Evolutionary conservation across 306 rosid genomes (phyloP), one percentile per base, ranked within the genome.

Genomic region (Sphenostylis stenocarpa): DNA sequence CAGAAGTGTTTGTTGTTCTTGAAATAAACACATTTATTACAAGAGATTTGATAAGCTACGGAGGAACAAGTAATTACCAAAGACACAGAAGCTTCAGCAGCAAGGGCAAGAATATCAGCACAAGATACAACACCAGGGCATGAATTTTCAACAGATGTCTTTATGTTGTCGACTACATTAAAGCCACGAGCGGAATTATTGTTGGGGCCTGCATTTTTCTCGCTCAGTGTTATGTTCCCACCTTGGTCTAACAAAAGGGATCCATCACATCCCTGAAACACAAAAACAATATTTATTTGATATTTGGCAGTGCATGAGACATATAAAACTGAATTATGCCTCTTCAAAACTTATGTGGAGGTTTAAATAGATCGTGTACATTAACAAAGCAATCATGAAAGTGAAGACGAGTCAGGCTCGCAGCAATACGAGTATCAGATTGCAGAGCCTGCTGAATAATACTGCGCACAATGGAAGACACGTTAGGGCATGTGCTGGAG

Each of bases 361-460:
- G 13, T 17, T 20, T 20, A 19, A n/a, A 15, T 1, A 1, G 21
- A 48, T 11, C 14, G 20, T 34, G 20, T 24, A 56, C 93, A 44
- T 87, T 71, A 72, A 91, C 96, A 63, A 91, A 89, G 83, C 96
- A 91, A 67, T 91, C 90, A 2, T 89, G 96, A 29, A 91, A 91
- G 12, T 89, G 96, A 16, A 91, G 91, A 65, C 91, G 93, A 55
- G 79, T 67, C 49, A 91, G 90, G 83, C 96, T 91, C 2, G 93
- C 96, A 29, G 73, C 89, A n/a, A 89, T 89, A 20, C 96, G 82
- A 20, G 90, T 5, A 52, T 91, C 91, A 23, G 87, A 82, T 57
- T 87, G 88, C 78, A 87, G 71, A 75, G 93, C 91, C 41, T 82
- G 85, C 74, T 86, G 89, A 70, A 91, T 16, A 7, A 26, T 89